Base-by-base conservation (phyloP, 2,329 filamentous ascomycete species). In the Fusarium tanahbumbuense region DNA sequence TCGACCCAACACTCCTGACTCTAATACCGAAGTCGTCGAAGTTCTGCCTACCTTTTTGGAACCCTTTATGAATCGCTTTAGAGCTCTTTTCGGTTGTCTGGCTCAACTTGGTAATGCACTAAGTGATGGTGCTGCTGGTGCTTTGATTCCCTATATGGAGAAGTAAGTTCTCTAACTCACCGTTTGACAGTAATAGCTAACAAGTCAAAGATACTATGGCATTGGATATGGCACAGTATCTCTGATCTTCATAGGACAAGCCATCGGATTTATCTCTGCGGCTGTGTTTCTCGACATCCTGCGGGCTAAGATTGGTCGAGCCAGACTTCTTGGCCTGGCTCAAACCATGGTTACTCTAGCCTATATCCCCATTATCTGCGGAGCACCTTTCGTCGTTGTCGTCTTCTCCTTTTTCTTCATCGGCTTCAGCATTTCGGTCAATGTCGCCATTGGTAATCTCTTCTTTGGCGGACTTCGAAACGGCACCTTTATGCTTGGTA, bases 181-280 rank as follows among this genome's bases (percentile, higher is more conserved):
- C 2, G 16, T 16, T 30, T 20, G 10, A 42, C 6, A 2, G 3
- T 4, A 5, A 8, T 22, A 20, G 18, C 58, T 67, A 34, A 67
- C 54, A 6, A 28, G 3, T 5, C 12, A 10, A 47, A 88, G 86
- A 46, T 78, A 92, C 73, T 97, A 95, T 76, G 71, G 84, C 61
- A 93, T 96, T 59, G 91, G 90, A 44, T 95, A 96, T 77, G 91
- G 89, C 4, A 80, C 93, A 11, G 92, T 96, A 5, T 95, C 93
- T 3, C 83, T 95, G 40, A 92, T 97, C 75, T 97, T 96, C 81
- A 87, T 96, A 30, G 88, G 90, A 46, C 92, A 92, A 72, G 92
- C 93, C 1, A 70, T 91, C 7, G 93, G 93, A 18, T 97, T 93
- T 81, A 89, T 97, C 75, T 78, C 86, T 15, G 91, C 91, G 2